Evolutionary conservation across 1,139 yeast species (phyloP), one percentile per base, ranked within the genome.

Genomic region (Casaregolazyma lundiana): DNA sequence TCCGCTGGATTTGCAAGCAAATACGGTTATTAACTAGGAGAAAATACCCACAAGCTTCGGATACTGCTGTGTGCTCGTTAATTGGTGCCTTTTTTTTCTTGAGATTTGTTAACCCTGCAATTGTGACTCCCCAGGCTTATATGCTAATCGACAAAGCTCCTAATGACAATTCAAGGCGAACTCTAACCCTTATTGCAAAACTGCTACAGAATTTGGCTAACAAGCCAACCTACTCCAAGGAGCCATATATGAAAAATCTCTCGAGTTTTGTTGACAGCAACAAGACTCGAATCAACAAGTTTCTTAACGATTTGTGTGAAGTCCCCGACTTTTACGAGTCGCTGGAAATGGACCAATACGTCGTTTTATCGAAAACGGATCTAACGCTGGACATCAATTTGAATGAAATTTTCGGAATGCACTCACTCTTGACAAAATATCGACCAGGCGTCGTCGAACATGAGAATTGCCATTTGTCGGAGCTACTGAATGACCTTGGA

Each of bases 141-240:
- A 65, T 65, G 66, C 56, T 70, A 21, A 67, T 69, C 15, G 71
- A 68, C 47, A 58, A 58, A 42, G 53, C 57, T 17, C 72, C 71
- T 5, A 47, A 57, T 1, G 67, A 62, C 37, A 74, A 71, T 29
- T 80, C 82, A 8, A 83, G 89, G 54, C 73, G 96, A 53, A 78
- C 89, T 0, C 73, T 87, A 45, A 82, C 92, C 59, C 82, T 86
- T 52, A 68, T 92, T 41, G 97, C 96, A 3, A 87, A 89, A 59
- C 81, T 86, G 24, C 70, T 90, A 38, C 98, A 92, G 67, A 81
- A 84, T 56, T 76, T 90, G 70, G 97, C 96, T 0, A 92, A 92
- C 55, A 66, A 67, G 48, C 66, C 71, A 3, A 57, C 68, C 1
- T 61, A 63, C 76, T 38, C 67, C 20, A 69, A 69, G 49, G 72